Evolutionary conservation across 1,139 yeast genomes (phyloP).

Genomic region (Lodderomyces orthopsilosis): DNA sequence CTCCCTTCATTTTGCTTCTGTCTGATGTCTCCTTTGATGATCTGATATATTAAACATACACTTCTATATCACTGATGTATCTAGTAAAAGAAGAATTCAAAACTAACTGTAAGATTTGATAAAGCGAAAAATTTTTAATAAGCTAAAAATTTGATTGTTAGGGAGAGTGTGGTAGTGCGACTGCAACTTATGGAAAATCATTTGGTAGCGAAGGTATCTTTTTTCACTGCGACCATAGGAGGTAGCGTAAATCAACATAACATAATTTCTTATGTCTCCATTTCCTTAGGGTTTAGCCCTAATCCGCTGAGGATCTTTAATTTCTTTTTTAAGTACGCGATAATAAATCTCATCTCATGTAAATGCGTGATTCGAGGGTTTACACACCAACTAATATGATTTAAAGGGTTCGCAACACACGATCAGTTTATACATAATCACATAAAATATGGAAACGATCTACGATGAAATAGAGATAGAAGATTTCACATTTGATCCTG

Average conservation of each 20-base stretch:
- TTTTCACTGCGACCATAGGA: no score
- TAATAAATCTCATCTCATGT: not conserved
- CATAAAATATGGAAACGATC: slow-evolving; percentile 47
- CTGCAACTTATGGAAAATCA: not conserved
- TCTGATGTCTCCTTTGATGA: not conserved
- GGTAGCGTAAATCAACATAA: not conserved
- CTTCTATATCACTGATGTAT: slow-evolving; percentile 16
- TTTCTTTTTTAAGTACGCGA: not conserved
- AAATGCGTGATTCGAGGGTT: no score
- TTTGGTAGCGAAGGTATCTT: slow-evolving; percentile 2
- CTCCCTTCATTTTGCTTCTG: not conserved
- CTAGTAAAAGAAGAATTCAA: slow-evolving; percentile 11
- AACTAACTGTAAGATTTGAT: slow-evolving; percentile 6
- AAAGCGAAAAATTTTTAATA: slow-evolving; percentile 14
- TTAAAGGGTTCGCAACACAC: no score
- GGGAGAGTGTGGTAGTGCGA: slow-evolving; percentile 5
- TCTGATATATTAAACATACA: slow-evolving; percentile 11
- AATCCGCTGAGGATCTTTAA: not conserved
- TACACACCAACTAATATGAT: no score
- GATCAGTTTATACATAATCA: not conserved
- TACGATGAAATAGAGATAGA: slow-evolving; percentile 97
- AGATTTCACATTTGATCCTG: slow-evolving; percentile 88
- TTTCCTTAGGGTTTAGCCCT: not conserved
- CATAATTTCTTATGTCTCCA: not conserved
- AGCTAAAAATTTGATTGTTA: slow-evolving; percentile 4